These are phyloP conservation scores for Rubus idaeus DNA, from an alignment of 306 rosid genomes.

Conservation along the genomic window DNA sequence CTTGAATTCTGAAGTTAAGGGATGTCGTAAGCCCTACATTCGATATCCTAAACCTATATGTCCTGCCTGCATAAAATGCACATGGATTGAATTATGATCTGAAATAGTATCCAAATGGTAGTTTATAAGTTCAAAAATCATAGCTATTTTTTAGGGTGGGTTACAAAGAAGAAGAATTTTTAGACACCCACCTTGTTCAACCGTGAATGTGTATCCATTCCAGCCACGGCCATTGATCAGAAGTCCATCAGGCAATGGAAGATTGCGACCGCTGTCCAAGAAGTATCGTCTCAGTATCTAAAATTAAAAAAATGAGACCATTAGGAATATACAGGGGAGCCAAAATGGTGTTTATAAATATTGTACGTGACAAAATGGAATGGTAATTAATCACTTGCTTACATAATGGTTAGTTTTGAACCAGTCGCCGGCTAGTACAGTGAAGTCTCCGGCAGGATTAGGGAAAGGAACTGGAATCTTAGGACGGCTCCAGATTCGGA, in stretches of 20 bases:
- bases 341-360: not conserved
- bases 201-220: conserved; percentile 88
- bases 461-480: conserved; percentile 90
- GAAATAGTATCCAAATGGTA: not conserved
- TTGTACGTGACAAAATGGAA: not conserved
- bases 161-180: not conserved
- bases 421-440: conserved; percentile 90
- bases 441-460: conserved; percentile 81
- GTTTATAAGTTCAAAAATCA: not conserved
- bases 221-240: conserved; percentile 92
- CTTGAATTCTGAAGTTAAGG: conserved; percentile 87
- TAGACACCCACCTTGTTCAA: conserved; percentile 67
- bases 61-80: conserved; percentile 59
- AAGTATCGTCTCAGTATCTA: conserved; percentile 63
- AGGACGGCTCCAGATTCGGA: conserved; percentile 93
- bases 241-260: conserved; percentile 87
- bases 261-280: conserved; percentile 69
- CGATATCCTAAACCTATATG: conserved; percentile 89
- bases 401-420: conserved; percentile 71
- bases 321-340: not conserved
- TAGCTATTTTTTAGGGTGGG: not conserved
- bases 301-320: conserved; percentile 12
- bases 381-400: conserved; percentile 6
- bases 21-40: conserved; percentile 94
- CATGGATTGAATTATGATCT: not conserved